These are phyloP conservation scores for Aspergillus sp. DNA, from an alignment of 2,329 filamentous ascomycete species.

Conservation along the genomic window DNA sequence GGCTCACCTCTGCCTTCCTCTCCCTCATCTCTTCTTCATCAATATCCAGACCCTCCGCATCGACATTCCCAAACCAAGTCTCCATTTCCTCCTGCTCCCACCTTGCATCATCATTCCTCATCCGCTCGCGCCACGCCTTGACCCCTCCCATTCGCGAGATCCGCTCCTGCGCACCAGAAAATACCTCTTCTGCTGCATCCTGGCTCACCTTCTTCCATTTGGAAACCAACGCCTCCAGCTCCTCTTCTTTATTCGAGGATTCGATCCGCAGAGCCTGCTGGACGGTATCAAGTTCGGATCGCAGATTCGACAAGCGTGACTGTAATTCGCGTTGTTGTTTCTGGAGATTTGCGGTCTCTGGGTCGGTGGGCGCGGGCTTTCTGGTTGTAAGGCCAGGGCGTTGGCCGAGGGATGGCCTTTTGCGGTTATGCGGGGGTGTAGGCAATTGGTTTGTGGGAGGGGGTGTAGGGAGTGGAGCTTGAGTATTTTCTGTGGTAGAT, in stretches of 20 bases:
- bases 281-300: conserved; percentile 49
- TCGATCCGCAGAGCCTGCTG: conserved; percentile 57
- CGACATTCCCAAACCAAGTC: conserved; percentile 36
- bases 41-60: conserved; percentile 29
- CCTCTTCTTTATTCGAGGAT: conserved; percentile 47
- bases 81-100: conserved; percentile 37
- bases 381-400: conserved; percentile 12
- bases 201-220: conserved; percentile 64
- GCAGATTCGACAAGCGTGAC: conserved; percentile 31
- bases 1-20: conserved; percentile 42
- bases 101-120: conserved; percentile 47
- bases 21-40: conserved; percentile 38
- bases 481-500: neutral
- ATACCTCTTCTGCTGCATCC: conserved; percentile 67
- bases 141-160: conserved; percentile 65
- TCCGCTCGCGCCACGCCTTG: conserved; percentile 53
- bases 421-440: conserved; percentile 10
- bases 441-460: neutral
- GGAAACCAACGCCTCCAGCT: conserved; percentile 56
- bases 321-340: conserved; percentile 37
- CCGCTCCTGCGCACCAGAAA: conserved; percentile 58
- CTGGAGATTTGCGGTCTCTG: conserved; percentile 33
- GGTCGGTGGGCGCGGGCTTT: conserved; percentile 19
- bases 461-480: neutral
- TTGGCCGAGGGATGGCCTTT: conserved; percentile 7